Conservation (phyloP, 371 early-diverging fungal species). For the Mortierella sp. region DNA sequence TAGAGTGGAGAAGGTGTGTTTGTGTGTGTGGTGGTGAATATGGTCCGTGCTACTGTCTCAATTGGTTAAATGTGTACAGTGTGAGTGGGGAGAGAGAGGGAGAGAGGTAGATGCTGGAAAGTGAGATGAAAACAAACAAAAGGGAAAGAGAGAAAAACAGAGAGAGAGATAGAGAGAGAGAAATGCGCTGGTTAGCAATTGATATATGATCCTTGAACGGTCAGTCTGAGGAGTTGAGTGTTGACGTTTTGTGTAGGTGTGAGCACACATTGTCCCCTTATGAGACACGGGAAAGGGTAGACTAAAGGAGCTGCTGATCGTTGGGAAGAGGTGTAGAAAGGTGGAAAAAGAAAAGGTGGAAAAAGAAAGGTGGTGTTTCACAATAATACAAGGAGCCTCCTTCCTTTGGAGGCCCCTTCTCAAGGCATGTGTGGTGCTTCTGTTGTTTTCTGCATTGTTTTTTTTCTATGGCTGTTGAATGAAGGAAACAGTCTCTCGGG, state of each 20-base stretch:
- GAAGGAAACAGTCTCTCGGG: too few species aligned
- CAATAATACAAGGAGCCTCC: neutral
- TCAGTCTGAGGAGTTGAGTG: neutral
- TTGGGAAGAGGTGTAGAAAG: neutral
- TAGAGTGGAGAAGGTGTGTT: neutral
- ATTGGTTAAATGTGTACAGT: neutral
- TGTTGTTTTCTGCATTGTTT: neutral
- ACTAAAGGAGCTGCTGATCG: slow-evolving; percentile 2
- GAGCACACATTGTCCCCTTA: neutral
- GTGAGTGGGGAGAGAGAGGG: neutral
- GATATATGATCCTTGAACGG: neutral
- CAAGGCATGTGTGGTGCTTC: neutral
- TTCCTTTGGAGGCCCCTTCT: neutral
- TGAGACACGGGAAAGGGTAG: slow-evolving; percentile 10
- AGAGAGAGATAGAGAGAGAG: neutral
- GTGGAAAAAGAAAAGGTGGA: neutral
- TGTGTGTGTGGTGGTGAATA: neutral
- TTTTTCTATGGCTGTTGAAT: too few species aligned
- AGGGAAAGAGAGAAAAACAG: neutral
- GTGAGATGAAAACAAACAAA: neutral
- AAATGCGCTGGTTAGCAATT: slow-evolving; percentile 4
- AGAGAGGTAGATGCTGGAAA: neutral
- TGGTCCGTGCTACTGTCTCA: neutral
- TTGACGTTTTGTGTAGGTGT: neutral
- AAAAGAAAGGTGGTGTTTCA: neutral